Percentiles rank a stretch among this genome's conserved stretches.
Evolutionary conservation across 2,329 filamentous ascomycete species (phyloP).

Genomic region (Xenosphaeropsis pyriputrescens): DNA sequence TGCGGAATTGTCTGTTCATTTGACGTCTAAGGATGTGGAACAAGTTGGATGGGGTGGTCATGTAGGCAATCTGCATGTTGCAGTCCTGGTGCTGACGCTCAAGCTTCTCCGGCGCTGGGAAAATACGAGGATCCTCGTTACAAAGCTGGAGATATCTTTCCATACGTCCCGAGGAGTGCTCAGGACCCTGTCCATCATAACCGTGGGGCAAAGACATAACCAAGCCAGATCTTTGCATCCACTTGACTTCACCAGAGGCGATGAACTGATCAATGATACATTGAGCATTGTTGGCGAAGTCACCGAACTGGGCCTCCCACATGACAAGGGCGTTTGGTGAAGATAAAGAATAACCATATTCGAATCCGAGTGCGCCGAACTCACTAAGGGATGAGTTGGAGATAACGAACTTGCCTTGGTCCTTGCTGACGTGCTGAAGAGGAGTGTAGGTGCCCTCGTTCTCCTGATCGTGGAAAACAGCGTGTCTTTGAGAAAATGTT

Average conservation of each 20-base stretch:
- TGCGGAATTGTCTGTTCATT: constrained; percentile 98
- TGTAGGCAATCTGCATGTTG: constrained; percentile 97
- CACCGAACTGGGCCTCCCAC: constrained; percentile 99
- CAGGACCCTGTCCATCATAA: constrained; percentile 94
- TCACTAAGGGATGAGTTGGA: constrained; percentile 80
- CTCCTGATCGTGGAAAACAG: constrained; percentile 95
- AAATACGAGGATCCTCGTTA: constrained; percentile 93
- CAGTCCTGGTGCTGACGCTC: constrained; percentile 97
- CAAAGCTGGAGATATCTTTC: constrained; percentile 95
- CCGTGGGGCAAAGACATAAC: constrained; percentile 95
- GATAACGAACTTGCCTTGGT: constrained; percentile 93
- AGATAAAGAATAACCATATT: constrained; percentile 95
- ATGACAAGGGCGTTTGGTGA: constrained; percentile 95
- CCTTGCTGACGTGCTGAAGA: constrained; percentile 73
- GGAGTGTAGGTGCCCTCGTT: constrained; percentile 87
- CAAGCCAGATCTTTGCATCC: constrained; percentile 94
- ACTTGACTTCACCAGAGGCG: constrained; percentile 93
- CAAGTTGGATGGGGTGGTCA: constrained; percentile 89
- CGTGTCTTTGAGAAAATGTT: constrained; percentile 96
- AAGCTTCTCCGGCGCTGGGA: constrained; percentile 77
- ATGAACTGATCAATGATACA: constrained; percentile 99
- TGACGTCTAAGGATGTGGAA: constrained; percentile 95
- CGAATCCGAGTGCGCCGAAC: constrained; percentile 73
- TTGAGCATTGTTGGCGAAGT: constrained; percentile 99
- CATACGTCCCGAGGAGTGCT: constrained; percentile 94